These are phyloP conservation scores for Bjerkandera adusta DNA, from an alignment of 1,284 basidiomycete species.

Conservation along the genomic window DNA sequence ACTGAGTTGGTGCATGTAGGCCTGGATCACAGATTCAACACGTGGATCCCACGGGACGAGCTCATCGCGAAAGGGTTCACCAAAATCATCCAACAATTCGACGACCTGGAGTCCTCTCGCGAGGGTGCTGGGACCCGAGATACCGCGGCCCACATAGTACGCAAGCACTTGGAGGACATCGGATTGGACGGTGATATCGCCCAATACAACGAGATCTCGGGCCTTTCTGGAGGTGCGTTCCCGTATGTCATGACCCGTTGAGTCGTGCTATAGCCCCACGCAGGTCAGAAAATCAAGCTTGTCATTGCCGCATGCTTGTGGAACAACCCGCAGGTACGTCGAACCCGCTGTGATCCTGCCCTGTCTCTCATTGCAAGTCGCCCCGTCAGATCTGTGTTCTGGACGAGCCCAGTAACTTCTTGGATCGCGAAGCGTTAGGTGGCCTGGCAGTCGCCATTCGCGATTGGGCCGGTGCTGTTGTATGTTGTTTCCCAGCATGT, in stretches of 20 bases:
- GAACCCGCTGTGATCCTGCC: slow-evolving; percentile 4
- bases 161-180: slow-evolving; percentile 92
- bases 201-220: slow-evolving; percentile 94
- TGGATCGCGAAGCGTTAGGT: slow-evolving; percentile 87
- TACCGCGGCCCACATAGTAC: slow-evolving; percentile 75
- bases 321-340: slow-evolving; percentile 87
- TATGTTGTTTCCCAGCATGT: slow-evolving; percentile 36
- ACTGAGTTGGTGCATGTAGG: slow-evolving; percentile 29
- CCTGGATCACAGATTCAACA: slow-evolving; percentile 91
- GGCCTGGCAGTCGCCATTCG: slow-evolving; percentile 95
- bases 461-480: slow-evolving; percentile 95
- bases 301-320: slow-evolving; percentile 94
- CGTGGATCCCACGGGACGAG: slow-evolving; percentile 92
- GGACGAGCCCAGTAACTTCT: slow-evolving; percentile 97
- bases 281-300: slow-evolving; percentile 95
- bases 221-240: slow-evolving; percentile 75
- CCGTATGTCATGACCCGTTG: slow-evolving; percentile 3
- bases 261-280: slow-evolving; percentile 9
- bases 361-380: not conserved
- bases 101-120: slow-evolving; percentile 94
- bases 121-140: slow-evolving; percentile 91
- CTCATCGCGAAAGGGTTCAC: slow-evolving; percentile 87
- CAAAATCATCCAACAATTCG: slow-evolving; percentile 93
- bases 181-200: slow-evolving; percentile 97
- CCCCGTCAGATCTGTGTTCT: slow-evolving; percentile 63